phyloP scores from a whole-genome alignment of 148 eudicot species.

The Polygonum aviculare region DNA sequence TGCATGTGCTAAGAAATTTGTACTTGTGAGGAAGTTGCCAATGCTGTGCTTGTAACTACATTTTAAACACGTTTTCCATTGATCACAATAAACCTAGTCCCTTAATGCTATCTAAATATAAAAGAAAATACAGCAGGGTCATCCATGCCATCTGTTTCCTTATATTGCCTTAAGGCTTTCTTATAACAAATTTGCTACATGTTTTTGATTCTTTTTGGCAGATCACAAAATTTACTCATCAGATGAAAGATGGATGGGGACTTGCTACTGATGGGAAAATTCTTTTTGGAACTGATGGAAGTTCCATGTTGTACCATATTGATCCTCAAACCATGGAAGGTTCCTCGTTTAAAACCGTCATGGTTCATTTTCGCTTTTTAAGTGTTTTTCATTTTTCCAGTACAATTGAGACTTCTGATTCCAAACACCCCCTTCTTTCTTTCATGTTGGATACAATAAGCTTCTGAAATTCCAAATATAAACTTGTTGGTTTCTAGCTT shows the following conservation, averaged over 20 bases:
- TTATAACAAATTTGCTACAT: neutral
- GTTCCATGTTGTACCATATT: constrained; percentile 68
- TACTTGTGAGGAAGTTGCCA: neutral
- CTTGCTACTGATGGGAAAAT: constrained; percentile 83
- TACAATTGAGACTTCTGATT: neutral
- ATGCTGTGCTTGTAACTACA: neutral
- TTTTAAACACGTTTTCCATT: neutral
- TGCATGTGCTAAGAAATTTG: neutral
- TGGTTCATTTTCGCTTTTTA: neutral
- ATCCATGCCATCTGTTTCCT: neutral
- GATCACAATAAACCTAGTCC: neutral
- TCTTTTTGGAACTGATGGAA: constrained; percentile 87
- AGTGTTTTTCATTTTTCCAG: neutral
- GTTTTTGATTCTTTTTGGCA: constrained; percentile 24
- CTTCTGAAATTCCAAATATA: neutral
- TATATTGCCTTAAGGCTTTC: neutral
- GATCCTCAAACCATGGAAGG: constrained; percentile 77
- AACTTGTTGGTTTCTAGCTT: neutral
- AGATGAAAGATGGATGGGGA: constrained; percentile 97
- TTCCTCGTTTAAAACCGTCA: constrained; percentile 9
- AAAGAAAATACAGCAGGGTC: neutral
- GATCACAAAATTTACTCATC: constrained; percentile 57
- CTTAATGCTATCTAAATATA: neutral
- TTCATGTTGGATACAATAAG: constrained; percentile 8
- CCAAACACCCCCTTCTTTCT: neutral